Conservation (phyloP, 1,139 yeast genomes). For the Pichia sp. region DNA sequence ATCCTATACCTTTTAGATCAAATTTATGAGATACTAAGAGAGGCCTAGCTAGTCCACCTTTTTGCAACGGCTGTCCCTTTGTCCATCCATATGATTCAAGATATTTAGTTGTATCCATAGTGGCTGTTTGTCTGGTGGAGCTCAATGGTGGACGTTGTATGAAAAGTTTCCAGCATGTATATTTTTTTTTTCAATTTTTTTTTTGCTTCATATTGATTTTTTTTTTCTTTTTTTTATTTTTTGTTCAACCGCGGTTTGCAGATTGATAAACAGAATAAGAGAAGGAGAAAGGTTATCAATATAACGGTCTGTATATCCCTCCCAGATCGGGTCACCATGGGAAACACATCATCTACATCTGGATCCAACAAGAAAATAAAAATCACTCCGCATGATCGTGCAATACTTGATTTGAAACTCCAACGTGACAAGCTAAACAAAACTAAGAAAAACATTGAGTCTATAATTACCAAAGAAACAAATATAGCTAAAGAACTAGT, state of each 20-base stretch:
- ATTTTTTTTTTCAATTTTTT: no score
- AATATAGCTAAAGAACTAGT: conserved; percentile 54
- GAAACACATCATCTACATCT: conserved; percentile 4
- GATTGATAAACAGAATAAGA: no score
- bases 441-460: conserved; percentile 57
- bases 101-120: conserved; percentile 72
- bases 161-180: no score
- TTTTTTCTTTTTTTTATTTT: no score
- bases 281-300: no score
- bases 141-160: not conserved
- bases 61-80: conserved; percentile 76
- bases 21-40: conserved; percentile 83
- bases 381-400: conserved; percentile 78
- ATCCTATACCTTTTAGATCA: conserved; percentile 86
- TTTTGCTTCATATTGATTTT: no score
- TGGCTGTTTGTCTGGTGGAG: not conserved
- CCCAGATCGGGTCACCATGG: no score
- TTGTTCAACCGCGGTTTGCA: no score
- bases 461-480: conserved; percentile 51
- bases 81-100: conserved; percentile 81
- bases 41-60: conserved; percentile 81
- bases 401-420: conserved; percentile 75
- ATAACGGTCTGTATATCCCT: no score
- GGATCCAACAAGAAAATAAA: conserved; percentile 36
- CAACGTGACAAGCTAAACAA: conserved; percentile 81